A percentile compares a stretch with the other conserved stretches of the same genome.
Conservation (phyloP, 805 yeast genomes). For the Kazachstania taianensis region DNA sequence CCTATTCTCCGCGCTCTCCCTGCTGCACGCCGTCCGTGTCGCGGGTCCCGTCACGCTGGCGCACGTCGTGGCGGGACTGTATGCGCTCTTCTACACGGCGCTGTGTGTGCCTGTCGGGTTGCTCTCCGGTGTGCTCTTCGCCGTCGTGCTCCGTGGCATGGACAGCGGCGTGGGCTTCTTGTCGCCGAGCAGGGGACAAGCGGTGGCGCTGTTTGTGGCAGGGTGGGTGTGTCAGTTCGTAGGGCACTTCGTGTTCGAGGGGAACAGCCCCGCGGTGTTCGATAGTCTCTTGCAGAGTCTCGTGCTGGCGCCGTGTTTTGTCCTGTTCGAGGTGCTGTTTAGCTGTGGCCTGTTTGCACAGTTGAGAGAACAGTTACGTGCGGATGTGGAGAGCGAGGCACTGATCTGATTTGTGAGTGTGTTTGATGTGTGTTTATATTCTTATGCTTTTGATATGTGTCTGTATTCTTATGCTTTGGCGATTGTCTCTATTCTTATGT, state of each 20-base stretch:
- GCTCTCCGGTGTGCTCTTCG: slow-evolving; percentile 31
- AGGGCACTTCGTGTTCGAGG: slow-evolving; percentile 80
- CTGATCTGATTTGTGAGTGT: too few relatives aligned
- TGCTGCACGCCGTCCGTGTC: slow-evolving; percentile 12
- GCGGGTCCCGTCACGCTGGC: slow-evolving; percentile 36
- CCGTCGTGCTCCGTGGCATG: slow-evolving; percentile 11
- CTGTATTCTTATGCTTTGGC: too few relatives aligned
- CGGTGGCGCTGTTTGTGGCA: slow-evolving; percentile 33
- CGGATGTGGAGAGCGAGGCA: too few relatives aligned
- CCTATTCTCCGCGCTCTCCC: slow-evolving; percentile 36
- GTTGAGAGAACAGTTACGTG: slow-evolving; percentile 6
- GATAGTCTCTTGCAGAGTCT: slow-evolving; percentile 79
- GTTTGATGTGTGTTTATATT: too few relatives aligned
- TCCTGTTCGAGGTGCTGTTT: slow-evolving; percentile 66
- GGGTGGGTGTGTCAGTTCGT: slow-evolving; percentile 80
- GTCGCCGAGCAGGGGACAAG: background rate
- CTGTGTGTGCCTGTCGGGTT: slow-evolving; percentile 47
- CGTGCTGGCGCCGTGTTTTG: slow-evolving; percentile 86
- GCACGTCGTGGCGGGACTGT: slow-evolving; percentile 35
- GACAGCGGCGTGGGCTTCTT: slow-evolving; percentile 1
- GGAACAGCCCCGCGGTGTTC: slow-evolving; percentile 74
- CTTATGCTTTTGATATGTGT: too few relatives aligned
- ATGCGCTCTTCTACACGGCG: slow-evolving; percentile 46
- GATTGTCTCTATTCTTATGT: too few relatives aligned
- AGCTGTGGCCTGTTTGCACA: slow-evolving; percentile 50